phyloP scores from a whole-genome alignment of 2,329 filamentous ascomycete species.

The Cercospora berteroae region DNA sequence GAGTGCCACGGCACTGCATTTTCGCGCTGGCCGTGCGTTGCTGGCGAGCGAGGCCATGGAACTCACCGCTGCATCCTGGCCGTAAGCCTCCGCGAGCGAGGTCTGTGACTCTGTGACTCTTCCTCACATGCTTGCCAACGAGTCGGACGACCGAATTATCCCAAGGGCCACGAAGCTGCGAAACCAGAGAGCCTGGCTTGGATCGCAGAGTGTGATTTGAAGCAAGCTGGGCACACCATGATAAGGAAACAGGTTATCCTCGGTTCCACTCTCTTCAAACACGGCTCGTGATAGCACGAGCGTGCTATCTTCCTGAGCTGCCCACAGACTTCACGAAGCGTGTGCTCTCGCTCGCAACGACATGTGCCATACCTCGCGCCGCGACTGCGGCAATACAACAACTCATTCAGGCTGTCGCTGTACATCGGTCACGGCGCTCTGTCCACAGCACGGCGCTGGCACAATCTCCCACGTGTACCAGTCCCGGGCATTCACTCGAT shows the following conservation, averaged over 20 bases:
- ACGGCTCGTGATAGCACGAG: not conserved
- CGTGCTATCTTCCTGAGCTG: not conserved
- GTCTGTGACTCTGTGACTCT: not conserved
- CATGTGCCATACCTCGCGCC: not conserved
- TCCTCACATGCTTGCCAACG: not conserved
- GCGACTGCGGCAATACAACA: not conserved
- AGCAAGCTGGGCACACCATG: not conserved
- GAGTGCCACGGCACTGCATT: not conserved
- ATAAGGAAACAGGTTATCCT: not conserved
- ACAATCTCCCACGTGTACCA: not conserved
- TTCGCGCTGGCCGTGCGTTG: not conserved
- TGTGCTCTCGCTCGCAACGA: not conserved
- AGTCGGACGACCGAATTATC: not conserved
- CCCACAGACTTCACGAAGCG: not conserved
- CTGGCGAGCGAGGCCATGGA: not conserved
- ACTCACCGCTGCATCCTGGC: not conserved
- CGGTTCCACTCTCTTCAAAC: not conserved
- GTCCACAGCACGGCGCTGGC: not conserved
- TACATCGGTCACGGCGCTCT: not conserved
- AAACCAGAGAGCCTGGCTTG: not conserved
- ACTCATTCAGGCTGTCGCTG: not conserved
- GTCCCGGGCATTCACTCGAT: not conserved
- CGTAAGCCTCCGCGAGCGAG: not conserved
- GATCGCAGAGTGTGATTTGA: not conserved
- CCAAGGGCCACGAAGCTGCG: not conserved